Conservation (phyloP, 306 rosid species). For the apple (Malus domestica) region DNA sequence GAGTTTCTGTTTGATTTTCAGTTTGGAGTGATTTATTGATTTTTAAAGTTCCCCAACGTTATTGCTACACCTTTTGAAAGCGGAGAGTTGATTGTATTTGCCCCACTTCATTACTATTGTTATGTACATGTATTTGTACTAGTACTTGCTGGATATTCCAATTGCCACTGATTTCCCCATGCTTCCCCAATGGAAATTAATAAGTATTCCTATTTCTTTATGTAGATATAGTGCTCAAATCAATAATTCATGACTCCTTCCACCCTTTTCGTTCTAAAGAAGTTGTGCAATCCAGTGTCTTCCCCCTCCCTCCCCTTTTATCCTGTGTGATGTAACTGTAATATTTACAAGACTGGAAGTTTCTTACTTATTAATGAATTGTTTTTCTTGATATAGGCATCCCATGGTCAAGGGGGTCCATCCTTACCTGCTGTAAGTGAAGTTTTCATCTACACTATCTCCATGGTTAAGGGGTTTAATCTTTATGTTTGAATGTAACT, state of each 20-base stretch:
- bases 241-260: conserved; percentile 1
- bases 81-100: not conserved
- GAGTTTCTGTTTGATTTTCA: not conserved
- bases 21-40: not conserved
- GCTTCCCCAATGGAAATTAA: not conserved
- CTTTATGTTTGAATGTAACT: conserved; percentile 10
- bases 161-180: not conserved
- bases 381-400: conserved; percentile 36
- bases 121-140: not conserved
- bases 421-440: conserved; percentile 70
- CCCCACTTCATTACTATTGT: not conserved
- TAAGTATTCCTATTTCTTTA: not conserved
- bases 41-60: not conserved
- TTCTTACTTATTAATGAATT: conserved; percentile 16
- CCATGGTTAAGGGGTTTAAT: not conserved
- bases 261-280: not conserved
- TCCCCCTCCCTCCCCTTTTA: not conserved
- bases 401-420: conserved; percentile 68
- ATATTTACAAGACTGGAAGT: not conserved
- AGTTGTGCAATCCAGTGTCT: not conserved
- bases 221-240: not conserved
- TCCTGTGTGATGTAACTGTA: not conserved
- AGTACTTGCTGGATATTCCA: conserved; percentile 7
- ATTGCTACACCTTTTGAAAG: not conserved
- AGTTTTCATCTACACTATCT: not conserved